Evolutionary conservation across 345 rosid genomes (phyloP).

Genomic region (Pseudoturritis turrita): DNA sequence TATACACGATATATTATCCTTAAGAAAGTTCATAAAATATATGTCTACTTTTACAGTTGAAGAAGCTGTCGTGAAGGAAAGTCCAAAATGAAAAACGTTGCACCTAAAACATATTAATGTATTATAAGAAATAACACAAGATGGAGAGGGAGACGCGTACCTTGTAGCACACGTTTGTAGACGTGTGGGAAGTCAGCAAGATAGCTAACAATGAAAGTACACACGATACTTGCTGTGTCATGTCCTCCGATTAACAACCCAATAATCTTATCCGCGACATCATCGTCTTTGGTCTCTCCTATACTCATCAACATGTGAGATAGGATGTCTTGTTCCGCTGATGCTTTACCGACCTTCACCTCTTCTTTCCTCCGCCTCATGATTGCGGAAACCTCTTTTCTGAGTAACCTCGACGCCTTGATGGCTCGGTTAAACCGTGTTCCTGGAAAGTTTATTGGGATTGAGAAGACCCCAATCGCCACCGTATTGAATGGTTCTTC

Average conservation of each 20-base stretch:
- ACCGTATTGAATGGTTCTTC: conserved; percentile 9
- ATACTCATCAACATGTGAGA: conserved; percentile 21
- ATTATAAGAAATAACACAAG: not conserved
- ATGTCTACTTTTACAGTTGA: not conserved
- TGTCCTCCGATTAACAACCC: conserved; percentile 36
- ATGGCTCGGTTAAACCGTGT: conserved; percentile 30
- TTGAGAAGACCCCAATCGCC: conserved; percentile 10
- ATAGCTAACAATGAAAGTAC: conserved; percentile 31
- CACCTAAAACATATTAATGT: conserved; percentile 6
- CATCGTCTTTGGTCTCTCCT: conserved; percentile 19
- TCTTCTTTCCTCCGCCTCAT: conserved; percentile 21
- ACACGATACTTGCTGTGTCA: conserved; percentile 33
- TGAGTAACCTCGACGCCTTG: conserved; percentile 12
- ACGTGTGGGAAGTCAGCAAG: conserved; percentile 35
- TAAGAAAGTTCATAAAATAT: not conserved
- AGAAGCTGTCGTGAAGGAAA: not conserved
- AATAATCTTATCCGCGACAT: conserved; percentile 31
- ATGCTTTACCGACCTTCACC: not conserved
- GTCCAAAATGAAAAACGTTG: not conserved
- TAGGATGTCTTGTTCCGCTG: conserved; percentile 21
- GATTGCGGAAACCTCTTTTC: conserved; percentile 21
- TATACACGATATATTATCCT: no score
- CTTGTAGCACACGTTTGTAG: conserved; percentile 30
- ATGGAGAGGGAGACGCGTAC: conserved; percentile 2
- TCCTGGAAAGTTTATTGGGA: conserved; percentile 33